Evolutionary conservation across 2,329 filamentous ascomycete species (phyloP), one percentile per base, ranked within the genome.

Genomic region (Dactylellina sp.): DNA sequence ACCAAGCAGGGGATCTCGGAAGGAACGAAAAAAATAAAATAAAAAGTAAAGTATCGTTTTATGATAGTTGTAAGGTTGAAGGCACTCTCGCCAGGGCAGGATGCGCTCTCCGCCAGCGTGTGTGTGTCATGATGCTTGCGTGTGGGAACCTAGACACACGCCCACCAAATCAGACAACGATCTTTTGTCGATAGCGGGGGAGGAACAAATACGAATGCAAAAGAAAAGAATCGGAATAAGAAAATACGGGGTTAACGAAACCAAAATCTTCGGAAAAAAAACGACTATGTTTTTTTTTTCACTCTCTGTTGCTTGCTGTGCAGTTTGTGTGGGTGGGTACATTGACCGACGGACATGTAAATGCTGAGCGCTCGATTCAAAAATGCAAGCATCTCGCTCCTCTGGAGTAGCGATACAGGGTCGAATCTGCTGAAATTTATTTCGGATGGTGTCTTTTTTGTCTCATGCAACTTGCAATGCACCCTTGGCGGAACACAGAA

Each of bases 81-180:
- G 63, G 63, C 53, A 53, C 53, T 57, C 24, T 49, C 52, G 52
- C 32, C 50, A 71, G 59, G 42, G 55, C 50, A 55, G 44, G 44
- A 64, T 59, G 44, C 53, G 60, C 68, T 72, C 52, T 59, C 44
- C 37, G 44, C 46, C 52, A 40, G 11, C 28, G 28, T 40, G 14
- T 57, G 66, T 64, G 66, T 72, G 68, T 65, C 68, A 72, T 72
- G 68, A 72, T 72, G 68, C 68, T 65, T 72, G 68, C 68, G 68
- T 64, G 68, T 72, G 68, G 68, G 44, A 64, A 72, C 52, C 68
- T 37, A 57, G 53, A 63, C 50, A 62, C 59, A 63, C 66, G 46
- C 40, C 50, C 60, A 60, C 68, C 60, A 64, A 72, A 72, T 72
- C 68, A 71, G 59, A 72, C 68, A 65, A 49, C 68, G 53, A 28